These are phyloP conservation scores for Phialophora expanda DNA, from an alignment of 2,329 filamentous ascomycete genomes.

Conservation along the genomic window DNA sequence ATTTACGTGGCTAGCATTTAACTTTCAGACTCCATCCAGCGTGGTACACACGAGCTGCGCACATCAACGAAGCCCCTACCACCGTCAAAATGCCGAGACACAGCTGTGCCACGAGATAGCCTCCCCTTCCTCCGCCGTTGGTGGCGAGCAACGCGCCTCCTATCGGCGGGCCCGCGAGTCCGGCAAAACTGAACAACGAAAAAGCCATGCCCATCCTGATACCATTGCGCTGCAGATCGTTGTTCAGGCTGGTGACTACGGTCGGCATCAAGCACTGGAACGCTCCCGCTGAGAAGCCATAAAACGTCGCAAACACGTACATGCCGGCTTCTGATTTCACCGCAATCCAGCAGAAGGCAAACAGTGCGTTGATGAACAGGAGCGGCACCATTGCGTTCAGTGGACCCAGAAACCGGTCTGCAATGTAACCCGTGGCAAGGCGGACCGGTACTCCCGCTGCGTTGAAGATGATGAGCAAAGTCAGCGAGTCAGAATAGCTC, in stretches of 20 bases:
- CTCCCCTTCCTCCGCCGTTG: conserved; percentile 46
- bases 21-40: conserved; percentile 45
- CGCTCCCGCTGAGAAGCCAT: conserved; percentile 67
- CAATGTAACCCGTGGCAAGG: conserved; percentile 62
- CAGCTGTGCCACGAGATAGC: conserved; percentile 39
- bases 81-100: conserved; percentile 61
- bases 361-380: conserved; percentile 49
- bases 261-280: conserved; percentile 72
- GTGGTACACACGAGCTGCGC: conserved; percentile 51
- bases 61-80: conserved; percentile 52
- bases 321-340: conserved; percentile 58
- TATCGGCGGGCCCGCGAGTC: conserved; percentile 61
- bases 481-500: conserved; percentile 54
- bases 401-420: conserved; percentile 61
- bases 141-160: conserved; percentile 58
- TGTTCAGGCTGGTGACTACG: conserved; percentile 60
- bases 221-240: conserved; percentile 59
- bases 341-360: conserved; percentile 63
- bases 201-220: conserved; percentile 64
- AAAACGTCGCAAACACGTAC: conserved; percentile 67
- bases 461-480: conserved; percentile 64
- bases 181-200: conserved; percentile 58
- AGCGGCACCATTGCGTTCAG: conserved; percentile 66
- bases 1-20: conserved; percentile 46
- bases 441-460: conserved; percentile 62